Conservation (phyloP, 495 filamentous ascomycete genomes). For the Sabuloglossum arenarium region DNA sequence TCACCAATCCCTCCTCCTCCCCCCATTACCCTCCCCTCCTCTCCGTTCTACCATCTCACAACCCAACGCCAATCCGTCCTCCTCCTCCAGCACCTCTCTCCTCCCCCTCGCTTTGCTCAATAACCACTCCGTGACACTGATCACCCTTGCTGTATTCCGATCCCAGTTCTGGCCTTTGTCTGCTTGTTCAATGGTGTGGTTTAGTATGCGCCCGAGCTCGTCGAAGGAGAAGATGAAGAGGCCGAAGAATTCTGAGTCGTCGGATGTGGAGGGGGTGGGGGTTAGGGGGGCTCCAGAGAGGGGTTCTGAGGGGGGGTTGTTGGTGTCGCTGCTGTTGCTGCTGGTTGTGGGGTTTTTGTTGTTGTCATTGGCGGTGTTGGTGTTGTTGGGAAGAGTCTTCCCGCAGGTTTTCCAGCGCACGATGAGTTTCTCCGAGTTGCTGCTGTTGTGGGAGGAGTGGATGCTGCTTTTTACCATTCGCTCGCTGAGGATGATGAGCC, state of each 20-base stretch:
- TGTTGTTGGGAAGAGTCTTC: conserved; percentile 18
- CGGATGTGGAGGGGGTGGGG: no score
- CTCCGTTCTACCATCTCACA: not conserved
- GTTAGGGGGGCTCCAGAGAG: no score
- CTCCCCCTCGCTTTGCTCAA: not conserved
- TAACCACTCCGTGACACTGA: conserved; percentile 5
- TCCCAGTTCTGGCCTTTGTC: conserved; percentile 27
- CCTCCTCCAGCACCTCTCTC: not conserved
- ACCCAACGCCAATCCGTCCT: conserved; percentile 1
- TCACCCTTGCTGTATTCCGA: not conserved
- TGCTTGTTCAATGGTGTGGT: conserved; percentile 85
- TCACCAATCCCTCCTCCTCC: not conserved
- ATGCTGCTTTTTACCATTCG: conserved; percentile 41
- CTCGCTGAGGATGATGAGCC: conserved; percentile 68
- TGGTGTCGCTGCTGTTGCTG: conserved; percentile 18
- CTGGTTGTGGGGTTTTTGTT: conserved; percentile 10
- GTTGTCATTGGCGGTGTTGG: conserved; percentile 13
- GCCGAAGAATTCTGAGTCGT: conserved; percentile 47
- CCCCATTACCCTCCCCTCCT: not conserved
- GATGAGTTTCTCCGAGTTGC: conserved; percentile 53
- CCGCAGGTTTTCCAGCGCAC: conserved; percentile 64
- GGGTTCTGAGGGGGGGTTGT: no score
- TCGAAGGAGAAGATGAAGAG: conserved; percentile 95
- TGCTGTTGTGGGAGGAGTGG: conserved; percentile 9
- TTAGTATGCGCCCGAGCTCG: conserved; percentile 58